A percentile compares a stretch with the other conserved stretches of the same genome.
Conservation (phyloP, 345 rosid species). For the Tarenaya hassleriana region DNA sequence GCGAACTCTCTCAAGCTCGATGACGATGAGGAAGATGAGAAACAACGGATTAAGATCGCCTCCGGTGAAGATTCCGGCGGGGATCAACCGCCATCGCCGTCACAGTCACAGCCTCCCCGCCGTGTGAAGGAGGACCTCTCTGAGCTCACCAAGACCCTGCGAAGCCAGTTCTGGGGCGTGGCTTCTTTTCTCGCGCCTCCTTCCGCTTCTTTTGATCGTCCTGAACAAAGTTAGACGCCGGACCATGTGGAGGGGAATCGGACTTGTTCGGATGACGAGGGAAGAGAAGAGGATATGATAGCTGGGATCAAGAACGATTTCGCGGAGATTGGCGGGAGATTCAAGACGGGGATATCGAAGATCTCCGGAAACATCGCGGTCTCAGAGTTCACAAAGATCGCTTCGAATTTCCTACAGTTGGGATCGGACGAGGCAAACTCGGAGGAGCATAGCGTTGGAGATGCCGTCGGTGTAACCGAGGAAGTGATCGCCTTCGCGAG, state of each 20-base stretch:
- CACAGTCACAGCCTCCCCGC: conserved; percentile 41
- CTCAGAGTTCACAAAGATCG: conserved; percentile 40
- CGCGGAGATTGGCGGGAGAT: conserved; percentile 46
- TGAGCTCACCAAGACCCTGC: conserved; percentile 62
- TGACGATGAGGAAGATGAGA: conserved; percentile 34
- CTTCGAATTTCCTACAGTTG: conserved; percentile 37
- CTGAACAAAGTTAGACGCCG: conserved; percentile 17
- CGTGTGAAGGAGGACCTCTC: conserved; percentile 86
- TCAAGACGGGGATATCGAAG: conserved; percentile 54
- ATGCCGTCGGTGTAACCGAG: conserved; percentile 63
- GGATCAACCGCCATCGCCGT: conserved; percentile 20
- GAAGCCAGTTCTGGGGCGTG: conserved; percentile 86
- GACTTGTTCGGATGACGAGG: conserved; percentile 28
- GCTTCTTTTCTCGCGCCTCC: conserved; percentile 85
- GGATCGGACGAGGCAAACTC: conserved; percentile 32
- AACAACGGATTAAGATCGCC: conserved; percentile 5
- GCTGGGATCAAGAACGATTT: conserved; percentile 31
- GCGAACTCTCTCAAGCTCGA: conserved; percentile 76
- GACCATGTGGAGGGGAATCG: conserved; percentile 27
- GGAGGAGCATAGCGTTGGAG: conserved; percentile 31
- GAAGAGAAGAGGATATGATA: conserved; percentile 24
- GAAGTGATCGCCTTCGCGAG: conserved; percentile 83
- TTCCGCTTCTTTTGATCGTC: conserved; percentile 15
- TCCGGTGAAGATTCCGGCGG: conserved; percentile 10
- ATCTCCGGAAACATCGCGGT: conserved; percentile 54